phyloP scores from a whole-genome alignment of 2,329 filamentous ascomycete genomes.

The Colletotrichum falcatum region DNA sequence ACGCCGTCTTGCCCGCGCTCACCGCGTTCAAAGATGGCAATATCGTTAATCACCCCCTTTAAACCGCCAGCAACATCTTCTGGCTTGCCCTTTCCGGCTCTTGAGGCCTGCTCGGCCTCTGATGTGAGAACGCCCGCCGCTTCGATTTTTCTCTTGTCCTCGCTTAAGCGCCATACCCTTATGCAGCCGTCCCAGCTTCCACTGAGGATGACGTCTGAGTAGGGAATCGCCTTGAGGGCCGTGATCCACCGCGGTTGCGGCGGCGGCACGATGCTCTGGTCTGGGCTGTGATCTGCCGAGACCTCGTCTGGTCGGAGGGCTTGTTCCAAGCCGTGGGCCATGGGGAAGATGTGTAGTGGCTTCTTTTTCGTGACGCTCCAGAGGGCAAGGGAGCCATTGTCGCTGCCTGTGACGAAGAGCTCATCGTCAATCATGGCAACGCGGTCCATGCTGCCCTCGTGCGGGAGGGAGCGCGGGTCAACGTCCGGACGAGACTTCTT shows the following conservation, averaged over 20 bases:
- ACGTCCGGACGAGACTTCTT: slow-evolving; percentile 59
- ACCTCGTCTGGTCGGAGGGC: slow-evolving; percentile 74
- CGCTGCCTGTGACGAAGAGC: slow-evolving; percentile 91
- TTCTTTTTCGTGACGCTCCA: slow-evolving; percentile 98
- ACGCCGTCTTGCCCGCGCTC: slow-evolving; percentile 81
- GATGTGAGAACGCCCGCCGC: slow-evolving; percentile 71
- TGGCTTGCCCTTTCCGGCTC: slow-evolving; percentile 38
- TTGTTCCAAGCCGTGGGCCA: slow-evolving; percentile 88
- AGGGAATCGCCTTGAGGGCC: slow-evolving; percentile 86
- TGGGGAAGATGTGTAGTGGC: slow-evolving; percentile 80
- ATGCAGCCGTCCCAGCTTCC: slow-evolving; percentile 96
- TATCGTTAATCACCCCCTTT: slow-evolving; percentile 87
- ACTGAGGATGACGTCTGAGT: slow-evolving; percentile 88
- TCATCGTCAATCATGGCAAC: slow-evolving; percentile 90
- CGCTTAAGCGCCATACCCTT: slow-evolving; percentile 84
- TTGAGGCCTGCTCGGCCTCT: slow-evolving; percentile 37
- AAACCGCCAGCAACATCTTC: slow-evolving; percentile 44
- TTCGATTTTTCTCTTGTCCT: slow-evolving; percentile 85
- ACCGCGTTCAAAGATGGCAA: slow-evolving; percentile 87
- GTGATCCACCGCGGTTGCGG: slow-evolving; percentile 90
- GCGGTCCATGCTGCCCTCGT: slow-evolving; percentile 89
- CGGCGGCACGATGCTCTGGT: slow-evolving; percentile 68
- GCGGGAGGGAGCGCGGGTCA: slow-evolving; percentile 66
- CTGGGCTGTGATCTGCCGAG: slow-evolving; percentile 77
- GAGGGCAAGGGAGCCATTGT: slow-evolving; percentile 87